phyloP scores from a whole-genome alignment of 768 basidiomycete species.

The Suillus variegatus region DNA sequence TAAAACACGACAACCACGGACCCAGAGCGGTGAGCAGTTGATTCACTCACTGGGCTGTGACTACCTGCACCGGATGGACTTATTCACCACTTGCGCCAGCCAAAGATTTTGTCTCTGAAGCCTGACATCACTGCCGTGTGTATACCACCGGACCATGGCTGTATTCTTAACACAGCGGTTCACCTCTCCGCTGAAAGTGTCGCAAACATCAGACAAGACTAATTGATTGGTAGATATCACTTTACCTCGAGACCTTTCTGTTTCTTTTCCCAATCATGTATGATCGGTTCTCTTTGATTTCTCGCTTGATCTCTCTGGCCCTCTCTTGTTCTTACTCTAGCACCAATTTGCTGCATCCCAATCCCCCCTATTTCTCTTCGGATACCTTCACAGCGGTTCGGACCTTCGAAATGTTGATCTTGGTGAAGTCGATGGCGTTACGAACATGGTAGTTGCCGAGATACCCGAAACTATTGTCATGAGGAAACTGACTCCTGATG shows the following conservation, averaged over 20 bases:
- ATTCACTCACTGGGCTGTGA: too few species aligned
- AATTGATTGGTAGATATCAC: conserved; percentile 19
- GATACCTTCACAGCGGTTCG: conserved; percentile 35
- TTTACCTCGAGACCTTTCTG: conserved; percentile 3
- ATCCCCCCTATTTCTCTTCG: conserved; percentile 43
- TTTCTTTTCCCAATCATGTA: conserved; percentile 2
- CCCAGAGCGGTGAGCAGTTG: too few species aligned
- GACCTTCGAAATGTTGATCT: conserved; percentile 41
- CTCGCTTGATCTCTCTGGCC: conserved; percentile 14
- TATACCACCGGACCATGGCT: neutral
- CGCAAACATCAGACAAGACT: conserved; percentile 18
- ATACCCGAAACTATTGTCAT: conserved; percentile 42
- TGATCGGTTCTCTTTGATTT: conserved; percentile 17
- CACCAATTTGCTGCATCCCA: conserved; percentile 30
- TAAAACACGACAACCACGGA: too few species aligned
- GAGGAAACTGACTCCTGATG: conserved; percentile 40
- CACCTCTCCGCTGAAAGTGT: neutral
- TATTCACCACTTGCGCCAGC: too few species aligned
- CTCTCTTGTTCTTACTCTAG: neutral
- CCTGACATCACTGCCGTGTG: too few species aligned
- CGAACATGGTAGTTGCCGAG: conserved; percentile 45
- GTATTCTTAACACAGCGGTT: neutral
- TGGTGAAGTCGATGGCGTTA: conserved; percentile 43
- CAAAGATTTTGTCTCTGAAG: too few species aligned
- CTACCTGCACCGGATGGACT: too few species aligned